Conservation (phyloP, 352 stramenopile genomes). For the Albugo candida region DNA sequence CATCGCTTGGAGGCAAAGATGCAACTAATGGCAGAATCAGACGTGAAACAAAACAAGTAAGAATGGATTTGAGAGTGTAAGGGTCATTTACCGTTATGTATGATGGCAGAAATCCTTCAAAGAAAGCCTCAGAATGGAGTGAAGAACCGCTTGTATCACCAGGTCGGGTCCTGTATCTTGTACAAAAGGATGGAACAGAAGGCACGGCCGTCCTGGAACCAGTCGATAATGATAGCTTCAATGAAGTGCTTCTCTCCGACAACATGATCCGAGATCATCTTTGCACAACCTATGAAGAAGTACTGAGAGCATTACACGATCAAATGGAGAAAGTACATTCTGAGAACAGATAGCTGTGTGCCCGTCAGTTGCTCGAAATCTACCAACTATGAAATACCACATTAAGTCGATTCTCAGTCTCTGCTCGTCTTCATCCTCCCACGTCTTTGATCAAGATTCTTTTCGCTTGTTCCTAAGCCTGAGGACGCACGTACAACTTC, state of each 20-base stretch:
- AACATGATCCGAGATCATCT: conserved; percentile 72
- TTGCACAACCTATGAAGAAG: conserved; percentile 62
- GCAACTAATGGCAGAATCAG: too few relatives aligned
- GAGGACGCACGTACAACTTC: too few relatives aligned
- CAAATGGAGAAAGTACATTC: background rate
- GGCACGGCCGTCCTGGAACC: conserved; percentile 17
- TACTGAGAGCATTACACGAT: conserved; percentile 12
- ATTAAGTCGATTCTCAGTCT: too few relatives aligned
- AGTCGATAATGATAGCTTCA: conserved; percentile 44
- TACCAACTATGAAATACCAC: too few relatives aligned
- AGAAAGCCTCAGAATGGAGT: conserved; percentile 2
- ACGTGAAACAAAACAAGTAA: too few relatives aligned
- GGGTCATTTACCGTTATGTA: conserved; percentile 5
- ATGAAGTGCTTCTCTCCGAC: conserved; percentile 55
- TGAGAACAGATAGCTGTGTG: background rate
- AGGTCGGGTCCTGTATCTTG: conserved; percentile 2
- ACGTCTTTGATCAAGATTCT: too few relatives aligned
- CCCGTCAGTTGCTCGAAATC: too few relatives aligned
- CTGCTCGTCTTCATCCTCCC: too few relatives aligned
- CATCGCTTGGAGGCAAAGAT: too few relatives aligned
- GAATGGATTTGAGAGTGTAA: background rate
- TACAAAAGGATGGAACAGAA: background rate
- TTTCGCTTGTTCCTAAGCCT: too few relatives aligned
- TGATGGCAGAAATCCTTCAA: conserved; percentile 1
- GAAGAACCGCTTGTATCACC: conserved; percentile 4